Base-by-base conservation (phyloP, 805 yeast species). In the Saitoella complicata region DNA sequence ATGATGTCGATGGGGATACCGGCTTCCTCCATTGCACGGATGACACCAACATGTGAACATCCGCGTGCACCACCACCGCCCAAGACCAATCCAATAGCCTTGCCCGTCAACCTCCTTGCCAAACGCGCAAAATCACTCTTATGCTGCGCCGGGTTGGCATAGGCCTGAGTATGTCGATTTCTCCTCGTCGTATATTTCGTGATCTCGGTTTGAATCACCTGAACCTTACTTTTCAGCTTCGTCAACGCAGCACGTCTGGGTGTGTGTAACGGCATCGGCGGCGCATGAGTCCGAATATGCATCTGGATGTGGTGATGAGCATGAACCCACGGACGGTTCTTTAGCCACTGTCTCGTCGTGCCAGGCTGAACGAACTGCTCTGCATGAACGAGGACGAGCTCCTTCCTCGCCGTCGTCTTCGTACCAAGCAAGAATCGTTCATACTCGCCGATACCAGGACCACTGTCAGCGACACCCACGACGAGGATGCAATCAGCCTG, bases 51-150 rank as follows among this genome's bases (percentile, higher is more conserved):
- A 58, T 88, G 98, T 9, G 95, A 74, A 9, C 88, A 69, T 1
- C 98, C 98, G 53, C 97, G 69, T 0, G 97, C 95, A 38, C 98
- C 98, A 37, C 98, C 98, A 9, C 98, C 98, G 5, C 98, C 98
- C 3, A 88, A 66, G 5, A 88, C 96, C 12, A 91, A 66, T 0
- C 97, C 98, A 37, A 91, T 82, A 0, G 95, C 95, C 58, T 86
- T 85, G 6, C 94, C 95, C 0, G 95, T 82, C 10, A 88, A 63
- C 6, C 91, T 72, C 55, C 98, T 71, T 0, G 98, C 97, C 35
- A 88, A 63, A 46, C 98, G 70, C 60, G 84, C 67, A 58, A 91
- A 91, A 59, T 88, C 98, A 58, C 79, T 80, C 59, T 87, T 87
- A 21, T 21, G 21, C 58, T 82, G 86, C 8, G 73, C 64, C 52